These are phyloP conservation scores for Saccharomyces hybrid DNA, from an alignment of 1,139 yeast genomes.

Conservation along the genomic window DNA sequence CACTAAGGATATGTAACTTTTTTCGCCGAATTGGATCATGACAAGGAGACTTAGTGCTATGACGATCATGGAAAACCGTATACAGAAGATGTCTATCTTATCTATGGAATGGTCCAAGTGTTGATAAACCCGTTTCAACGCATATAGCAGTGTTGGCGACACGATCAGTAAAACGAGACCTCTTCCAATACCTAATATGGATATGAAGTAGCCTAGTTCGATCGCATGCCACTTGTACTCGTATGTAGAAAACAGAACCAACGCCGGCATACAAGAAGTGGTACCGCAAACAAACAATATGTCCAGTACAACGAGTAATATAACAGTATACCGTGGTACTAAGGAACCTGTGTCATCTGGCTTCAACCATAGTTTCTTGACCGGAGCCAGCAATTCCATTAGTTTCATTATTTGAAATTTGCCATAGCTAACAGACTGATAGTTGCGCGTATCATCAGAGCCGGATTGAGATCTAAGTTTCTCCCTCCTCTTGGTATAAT, in stretches of 20 bases:
- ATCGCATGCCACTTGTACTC: slow-evolving; percentile 53
- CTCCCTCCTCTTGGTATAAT: slow-evolving; percentile 6
- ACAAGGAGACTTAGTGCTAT: slow-evolving; percentile 30
- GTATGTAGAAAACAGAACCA: slow-evolving; percentile 52
- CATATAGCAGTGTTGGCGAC: slow-evolving; percentile 38
- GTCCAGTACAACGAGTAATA: slow-evolving; percentile 43
- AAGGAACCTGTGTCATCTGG: slow-evolving; percentile 27
- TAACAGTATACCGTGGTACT: slow-evolving; percentile 40
- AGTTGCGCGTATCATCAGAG: background rate
- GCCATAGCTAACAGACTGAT: background rate
- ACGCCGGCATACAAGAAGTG: slow-evolving; percentile 38
- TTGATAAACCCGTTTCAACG: slow-evolving; percentile 31
- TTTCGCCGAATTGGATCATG: slow-evolving; percentile 9
- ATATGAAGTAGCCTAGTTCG: slow-evolving; percentile 50
- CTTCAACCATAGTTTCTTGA: slow-evolving; percentile 40
- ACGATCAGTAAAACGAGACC: slow-evolving; percentile 38
- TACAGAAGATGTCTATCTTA: slow-evolving; percentile 43
- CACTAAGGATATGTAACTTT: slow-evolving; percentile 11
- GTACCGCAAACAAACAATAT: slow-evolving; percentile 34
- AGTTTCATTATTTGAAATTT: slow-evolving; percentile 5
- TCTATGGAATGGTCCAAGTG: slow-evolving; percentile 39
- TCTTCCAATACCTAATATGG: slow-evolving; percentile 44
- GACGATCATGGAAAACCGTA: slow-evolving; percentile 35
- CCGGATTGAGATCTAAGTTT: background rate
- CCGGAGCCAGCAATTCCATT: slow-evolving; percentile 37